These are phyloP conservation scores for Starmera pachycereana DNA, from an alignment of 805 yeast species.

Conservation along the genomic window DNA sequence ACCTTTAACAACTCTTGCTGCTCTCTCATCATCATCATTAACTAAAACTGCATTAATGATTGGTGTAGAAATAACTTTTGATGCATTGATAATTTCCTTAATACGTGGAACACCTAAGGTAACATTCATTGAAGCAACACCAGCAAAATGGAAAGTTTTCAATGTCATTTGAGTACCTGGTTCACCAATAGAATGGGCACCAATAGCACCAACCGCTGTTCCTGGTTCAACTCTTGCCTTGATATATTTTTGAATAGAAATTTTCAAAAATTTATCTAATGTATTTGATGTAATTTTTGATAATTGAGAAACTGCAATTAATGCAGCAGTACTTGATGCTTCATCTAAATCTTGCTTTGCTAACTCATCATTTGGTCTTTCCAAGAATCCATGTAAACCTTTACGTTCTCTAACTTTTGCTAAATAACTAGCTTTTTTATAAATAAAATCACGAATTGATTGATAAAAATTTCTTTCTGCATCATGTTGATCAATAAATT, in stretches of 20 bases:
- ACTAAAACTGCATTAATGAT: constrained; percentile 91
- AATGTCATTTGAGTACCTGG: constrained; percentile 99
- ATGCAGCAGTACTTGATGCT: constrained; percentile 23
- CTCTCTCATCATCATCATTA: constrained; percentile 89
- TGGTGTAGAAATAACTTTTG: constrained; percentile 91
- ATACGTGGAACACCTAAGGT: constrained; percentile 99
- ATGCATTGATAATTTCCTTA: constrained; percentile 96
- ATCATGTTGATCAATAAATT: constrained; percentile 72
- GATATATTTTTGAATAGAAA: constrained; percentile 73
- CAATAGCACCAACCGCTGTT: constrained; percentile 98
- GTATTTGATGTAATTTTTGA: constrained; percentile 53
- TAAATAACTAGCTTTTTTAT: constrained; percentile 43
- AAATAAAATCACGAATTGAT: constrained; percentile 59
- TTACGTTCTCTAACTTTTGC: constrained; percentile 45
- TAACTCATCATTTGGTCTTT: constrained; percentile 33
- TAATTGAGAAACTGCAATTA: constrained; percentile 49
- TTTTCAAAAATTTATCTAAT: constrained; percentile 56
- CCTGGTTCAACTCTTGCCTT: constrained; percentile 96
- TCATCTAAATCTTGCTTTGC: constrained; percentile 30
- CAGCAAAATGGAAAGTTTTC: constrained; percentile 97
- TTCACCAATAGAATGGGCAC: constrained; percentile 98
- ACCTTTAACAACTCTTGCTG: constrained; percentile 97
- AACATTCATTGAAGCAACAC: constrained; percentile 98
- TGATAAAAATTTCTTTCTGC: constrained; percentile 80
- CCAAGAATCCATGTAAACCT: constrained; percentile 36